These are phyloP conservation scores for Canna indica DNA, from an alignment of 176 grass and related monocot species.

Conservation along the genomic window DNA sequence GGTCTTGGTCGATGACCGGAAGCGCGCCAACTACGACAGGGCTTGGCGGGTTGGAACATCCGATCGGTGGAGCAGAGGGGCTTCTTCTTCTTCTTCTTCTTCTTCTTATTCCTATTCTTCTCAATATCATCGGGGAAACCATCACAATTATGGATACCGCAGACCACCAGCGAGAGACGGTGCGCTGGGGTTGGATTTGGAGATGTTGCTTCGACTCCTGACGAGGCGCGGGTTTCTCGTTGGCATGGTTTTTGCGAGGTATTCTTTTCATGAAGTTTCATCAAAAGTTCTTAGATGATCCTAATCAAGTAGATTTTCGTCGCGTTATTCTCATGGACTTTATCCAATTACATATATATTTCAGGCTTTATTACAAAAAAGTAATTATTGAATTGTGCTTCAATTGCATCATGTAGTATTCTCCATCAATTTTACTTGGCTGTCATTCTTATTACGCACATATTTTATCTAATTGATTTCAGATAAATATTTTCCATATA, in stretches of 20 bases:
- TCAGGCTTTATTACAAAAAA: too few species aligned
- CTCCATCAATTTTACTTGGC: too few species aligned
- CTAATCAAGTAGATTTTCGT: too few species aligned
- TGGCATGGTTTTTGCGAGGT: slow-evolving; percentile 21
- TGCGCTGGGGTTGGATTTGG: slow-evolving; percentile 31
- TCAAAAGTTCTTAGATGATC: neutral
- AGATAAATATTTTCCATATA: too few species aligned
- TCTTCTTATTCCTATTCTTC: neutral
- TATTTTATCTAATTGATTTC: too few species aligned
- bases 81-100: slow-evolving; percentile 2
- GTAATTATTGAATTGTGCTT: too few species aligned
- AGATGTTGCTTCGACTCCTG: slow-evolving; percentile 31
- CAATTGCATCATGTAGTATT: too few species aligned
- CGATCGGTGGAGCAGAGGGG: slow-evolving; percentile 9
- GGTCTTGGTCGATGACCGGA: slow-evolving; percentile 44
- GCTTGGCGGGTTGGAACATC: slow-evolving; percentile 5
- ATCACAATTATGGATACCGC: slow-evolving; percentile 25
- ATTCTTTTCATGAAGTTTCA: neutral
- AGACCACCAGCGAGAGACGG: slow-evolving; percentile 12
- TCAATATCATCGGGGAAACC: neutral
- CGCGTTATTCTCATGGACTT: too few species aligned
- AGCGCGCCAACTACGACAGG: slow-evolving; percentile 43
- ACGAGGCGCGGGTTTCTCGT: slow-evolving; percentile 40
- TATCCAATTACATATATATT: too few species aligned
- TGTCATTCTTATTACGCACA: too few species aligned